Conservation (phyloP, 2,329 filamentous ascomycete species). For the Beauveria bassiana region DNA sequence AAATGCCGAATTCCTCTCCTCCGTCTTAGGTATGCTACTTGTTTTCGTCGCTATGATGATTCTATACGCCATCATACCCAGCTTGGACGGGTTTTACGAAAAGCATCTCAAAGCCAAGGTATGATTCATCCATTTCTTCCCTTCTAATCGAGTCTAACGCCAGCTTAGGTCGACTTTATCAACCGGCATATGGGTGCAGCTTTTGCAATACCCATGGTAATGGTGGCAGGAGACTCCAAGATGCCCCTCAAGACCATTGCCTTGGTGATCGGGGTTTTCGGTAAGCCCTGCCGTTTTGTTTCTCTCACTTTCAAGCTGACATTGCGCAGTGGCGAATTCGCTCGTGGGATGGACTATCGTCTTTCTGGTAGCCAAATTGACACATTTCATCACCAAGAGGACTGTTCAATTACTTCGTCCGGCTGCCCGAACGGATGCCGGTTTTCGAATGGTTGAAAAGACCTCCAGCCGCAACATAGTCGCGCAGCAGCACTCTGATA, state of each 20-base stretch:
- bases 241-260: slow-evolving; percentile 26
- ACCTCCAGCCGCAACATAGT: background rate
- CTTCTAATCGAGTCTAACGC: no score
- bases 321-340: slow-evolving; percentile 26
- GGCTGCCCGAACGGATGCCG: background rate
- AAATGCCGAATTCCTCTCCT: slow-evolving; percentile 36
- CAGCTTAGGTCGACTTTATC: slow-evolving; percentile 38
- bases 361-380: slow-evolving; percentile 18
- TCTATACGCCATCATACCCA: slow-evolving; percentile 14
- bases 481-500: background rate
- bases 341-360: slow-evolving; percentile 26
- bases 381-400: slow-evolving; percentile 14
- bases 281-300: slow-evolving; percentile 24
- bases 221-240: slow-evolving; percentile 31
- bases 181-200: slow-evolving; percentile 44
- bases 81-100: slow-evolving; percentile 22
- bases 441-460: background rate
- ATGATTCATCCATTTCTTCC: background rate
- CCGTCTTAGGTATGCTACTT: slow-evolving; percentile 40
- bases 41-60: slow-evolving; percentile 29
- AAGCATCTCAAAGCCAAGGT: slow-evolving; percentile 28
- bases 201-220: slow-evolving; percentile 42
- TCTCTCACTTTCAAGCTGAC: slow-evolving; percentile 11
- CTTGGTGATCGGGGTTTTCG: slow-evolving; percentile 35
- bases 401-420: background rate